Evolutionary conservation across 2,329 filamentous ascomycete genomes (phyloP).

Genomic region (Sporothrix pseudoabietina): DNA sequence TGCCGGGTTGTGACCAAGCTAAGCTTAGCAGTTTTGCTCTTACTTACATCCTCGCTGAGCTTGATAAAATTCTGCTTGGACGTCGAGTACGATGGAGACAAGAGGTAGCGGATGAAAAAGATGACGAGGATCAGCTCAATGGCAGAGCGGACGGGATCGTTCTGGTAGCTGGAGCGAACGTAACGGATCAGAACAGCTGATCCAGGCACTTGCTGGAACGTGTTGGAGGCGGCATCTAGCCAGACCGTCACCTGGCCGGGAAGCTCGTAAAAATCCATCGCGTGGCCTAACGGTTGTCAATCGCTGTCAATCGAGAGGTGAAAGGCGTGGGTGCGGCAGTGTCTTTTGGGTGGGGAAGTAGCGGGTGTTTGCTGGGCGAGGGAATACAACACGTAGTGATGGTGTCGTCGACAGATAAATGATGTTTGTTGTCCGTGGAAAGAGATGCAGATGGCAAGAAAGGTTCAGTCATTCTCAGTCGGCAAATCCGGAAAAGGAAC

Average conservation of each 20-base stretch:
- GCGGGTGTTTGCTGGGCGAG: neutral
- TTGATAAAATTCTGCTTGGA: conserved; percentile 87
- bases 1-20: neutral
- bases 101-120: conserved; percentile 91
- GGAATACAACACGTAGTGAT: neutral
- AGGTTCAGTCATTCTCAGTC: neutral
- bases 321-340: neutral
- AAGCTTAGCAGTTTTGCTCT: neutral
- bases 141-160: conserved; percentile 90
- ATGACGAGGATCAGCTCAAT: conserved; percentile 92
- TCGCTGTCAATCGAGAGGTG: neutral
- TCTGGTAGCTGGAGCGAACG: conserved; percentile 95
- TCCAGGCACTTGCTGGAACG: conserved; percentile 89
- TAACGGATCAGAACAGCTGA: conserved; percentile 94
- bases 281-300: neutral
- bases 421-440: neutral
- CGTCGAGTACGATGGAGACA: conserved; percentile 90
- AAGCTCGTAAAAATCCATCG: conserved; percentile 66
- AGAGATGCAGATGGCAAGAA: neutral
- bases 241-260: conserved; percentile 57
- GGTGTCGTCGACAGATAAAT: too few relatives aligned
- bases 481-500: neutral
- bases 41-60: conserved; percentile 71
- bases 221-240: conserved; percentile 56
- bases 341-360: neutral